Conservation (phyloP, 768 basidiomycete genomes). For the Collybia sp. region DNA sequence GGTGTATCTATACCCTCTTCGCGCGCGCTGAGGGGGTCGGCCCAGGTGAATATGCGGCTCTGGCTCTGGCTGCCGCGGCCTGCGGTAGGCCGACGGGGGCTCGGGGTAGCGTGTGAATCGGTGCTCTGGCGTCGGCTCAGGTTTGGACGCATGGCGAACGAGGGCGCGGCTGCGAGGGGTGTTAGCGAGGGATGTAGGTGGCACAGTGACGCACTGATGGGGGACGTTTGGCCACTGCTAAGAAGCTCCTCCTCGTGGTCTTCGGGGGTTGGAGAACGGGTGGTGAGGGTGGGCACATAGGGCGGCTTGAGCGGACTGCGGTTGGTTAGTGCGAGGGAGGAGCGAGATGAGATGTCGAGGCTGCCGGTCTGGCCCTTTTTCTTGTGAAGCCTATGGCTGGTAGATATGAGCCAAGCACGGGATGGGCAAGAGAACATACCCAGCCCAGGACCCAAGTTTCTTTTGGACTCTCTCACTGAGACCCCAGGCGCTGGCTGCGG, state of each 20-base stretch:
- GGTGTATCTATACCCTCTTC: slow-evolving; percentile 6
- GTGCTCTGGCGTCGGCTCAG: background rate
- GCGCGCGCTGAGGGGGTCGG: slow-evolving; percentile 43
- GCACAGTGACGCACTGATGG: slow-evolving; percentile 44
- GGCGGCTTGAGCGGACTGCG: background rate
- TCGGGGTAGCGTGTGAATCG: slow-evolving; percentile 8
- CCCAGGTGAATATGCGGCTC: slow-evolving; percentile 49
- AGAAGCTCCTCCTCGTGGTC: slow-evolving; percentile 59
- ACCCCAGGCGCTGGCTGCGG: slow-evolving; percentile 17
- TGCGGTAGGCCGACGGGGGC: slow-evolving; percentile 21
- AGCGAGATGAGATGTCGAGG: slow-evolving; percentile 14
- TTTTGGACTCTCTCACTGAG: slow-evolving; percentile 29
- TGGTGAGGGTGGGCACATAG: too few relatives aligned
- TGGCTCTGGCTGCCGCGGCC: slow-evolving; percentile 34
- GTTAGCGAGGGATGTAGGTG: background rate
- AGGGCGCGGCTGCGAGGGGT: too few relatives aligned
- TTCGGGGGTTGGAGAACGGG: slow-evolving; percentile 1
- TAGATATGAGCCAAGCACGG: background rate
- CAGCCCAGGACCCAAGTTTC: slow-evolving; percentile 41
- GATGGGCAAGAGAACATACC: slow-evolving; percentile 18
- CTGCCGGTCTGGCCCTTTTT: slow-evolving; percentile 15
- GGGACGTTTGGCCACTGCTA: slow-evolving; percentile 77
- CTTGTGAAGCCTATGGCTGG: slow-evolving; percentile 1
- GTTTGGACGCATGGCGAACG: background rate
- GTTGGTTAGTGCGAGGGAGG: slow-evolving; percentile 9